Evolutionary conservation across 2,329 filamentous ascomycete species (phyloP).

Genomic region (Penicillium sp.): DNA sequence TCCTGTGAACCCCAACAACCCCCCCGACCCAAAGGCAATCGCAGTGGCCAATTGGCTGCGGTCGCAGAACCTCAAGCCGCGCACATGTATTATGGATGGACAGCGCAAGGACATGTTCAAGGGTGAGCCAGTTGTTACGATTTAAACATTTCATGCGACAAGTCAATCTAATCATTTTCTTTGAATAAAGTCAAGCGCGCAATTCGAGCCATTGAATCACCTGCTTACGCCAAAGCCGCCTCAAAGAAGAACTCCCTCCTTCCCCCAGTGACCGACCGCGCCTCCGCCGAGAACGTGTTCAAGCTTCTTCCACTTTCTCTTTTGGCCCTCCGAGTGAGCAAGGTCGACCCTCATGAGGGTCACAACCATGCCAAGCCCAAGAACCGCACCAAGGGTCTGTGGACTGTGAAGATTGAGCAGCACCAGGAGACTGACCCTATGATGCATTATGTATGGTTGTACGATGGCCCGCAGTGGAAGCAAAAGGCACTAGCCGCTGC

Average conservation of each 20-base stretch:
- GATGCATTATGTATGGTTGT: constrained; percentile 95
- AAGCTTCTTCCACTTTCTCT: constrained; percentile 93
- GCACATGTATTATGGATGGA: constrained; percentile 91
- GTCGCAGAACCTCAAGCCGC: constrained; percentile 77
- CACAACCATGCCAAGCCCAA: constrained; percentile 65
- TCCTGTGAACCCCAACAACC: constrained; percentile 51
- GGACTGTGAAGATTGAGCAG: constrained; percentile 93
- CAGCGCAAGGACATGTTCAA: constrained; percentile 98
- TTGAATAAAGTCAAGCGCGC: constrained; percentile 78
- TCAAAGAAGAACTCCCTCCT: constrained; percentile 85
- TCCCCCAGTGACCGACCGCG: constrained; percentile 82
- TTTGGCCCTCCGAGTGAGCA: constrained; percentile 83
- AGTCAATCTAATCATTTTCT: background rate
- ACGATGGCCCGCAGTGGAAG: constrained; percentile 90
- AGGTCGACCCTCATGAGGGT: constrained; percentile 74
- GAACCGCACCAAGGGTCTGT: constrained; percentile 91
- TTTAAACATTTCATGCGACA: background rate
- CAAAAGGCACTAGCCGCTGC: constrained; percentile 86
- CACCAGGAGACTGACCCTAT: constrained; percentile 71
- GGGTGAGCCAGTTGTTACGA: constrained; percentile 53
- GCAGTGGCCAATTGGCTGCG: constrained; percentile 87
- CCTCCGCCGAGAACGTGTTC: constrained; percentile 87
- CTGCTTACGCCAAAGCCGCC: constrained; percentile 80
- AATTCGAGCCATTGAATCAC: constrained; percentile 82
- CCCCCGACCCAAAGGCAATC: constrained; percentile 83